phyloP scores from a whole-genome alignment of 2,329 filamentous ascomycete genomes.

The Diaporthe vaccinii region DNA sequence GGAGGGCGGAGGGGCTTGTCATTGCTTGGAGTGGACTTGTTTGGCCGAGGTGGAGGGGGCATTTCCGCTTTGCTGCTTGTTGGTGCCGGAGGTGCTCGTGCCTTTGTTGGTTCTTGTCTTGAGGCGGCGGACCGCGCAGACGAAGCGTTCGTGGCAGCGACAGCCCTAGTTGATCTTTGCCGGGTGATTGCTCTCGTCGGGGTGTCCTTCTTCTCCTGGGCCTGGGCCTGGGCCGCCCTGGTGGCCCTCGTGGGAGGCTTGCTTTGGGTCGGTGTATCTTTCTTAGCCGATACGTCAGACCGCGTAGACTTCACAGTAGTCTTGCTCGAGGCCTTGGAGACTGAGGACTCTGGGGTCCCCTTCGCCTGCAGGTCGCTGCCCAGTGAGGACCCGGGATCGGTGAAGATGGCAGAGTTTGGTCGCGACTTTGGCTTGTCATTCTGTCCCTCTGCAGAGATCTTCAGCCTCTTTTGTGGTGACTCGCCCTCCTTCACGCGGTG shows the following conservation, averaged over 20 bases:
- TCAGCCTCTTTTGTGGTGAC: constrained; percentile 50
- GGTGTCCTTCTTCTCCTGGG: constrained; percentile 17
- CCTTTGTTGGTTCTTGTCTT: constrained; percentile 28
- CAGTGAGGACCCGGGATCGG: constrained; percentile 45
- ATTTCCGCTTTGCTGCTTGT: constrained; percentile 31
- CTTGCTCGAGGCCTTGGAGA: constrained; percentile 37
- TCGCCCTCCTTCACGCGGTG: constrained; percentile 48
- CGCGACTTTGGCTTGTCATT: constrained; percentile 36
- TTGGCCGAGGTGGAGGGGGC: constrained; percentile 38
- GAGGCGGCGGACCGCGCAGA: constrained; percentile 26
- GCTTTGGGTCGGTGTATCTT: constrained; percentile 32
- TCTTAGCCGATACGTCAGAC: constrained; percentile 25
- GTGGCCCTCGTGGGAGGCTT: constrained; percentile 17
- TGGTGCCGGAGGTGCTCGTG: constrained; percentile 11
- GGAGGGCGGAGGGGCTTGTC: constrained; percentile 14
- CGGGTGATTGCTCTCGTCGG: constrained; percentile 28
- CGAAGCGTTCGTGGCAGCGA: constrained; percentile 28
- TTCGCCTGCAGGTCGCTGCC: constrained; percentile 45
- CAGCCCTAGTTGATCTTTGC: constrained; percentile 36
- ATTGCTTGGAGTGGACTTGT: constrained; percentile 20
- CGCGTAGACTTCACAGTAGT: constrained; percentile 21
- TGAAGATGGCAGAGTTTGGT: constrained; percentile 42
- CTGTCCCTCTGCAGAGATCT: constrained; percentile 41
- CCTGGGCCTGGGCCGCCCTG: background rate
- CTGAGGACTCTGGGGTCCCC: constrained; percentile 22